These are phyloP conservation scores for Paraurostyla sp. DNA, from an alignment of 73 alveolate species.

Conservation along the genomic window DNA sequence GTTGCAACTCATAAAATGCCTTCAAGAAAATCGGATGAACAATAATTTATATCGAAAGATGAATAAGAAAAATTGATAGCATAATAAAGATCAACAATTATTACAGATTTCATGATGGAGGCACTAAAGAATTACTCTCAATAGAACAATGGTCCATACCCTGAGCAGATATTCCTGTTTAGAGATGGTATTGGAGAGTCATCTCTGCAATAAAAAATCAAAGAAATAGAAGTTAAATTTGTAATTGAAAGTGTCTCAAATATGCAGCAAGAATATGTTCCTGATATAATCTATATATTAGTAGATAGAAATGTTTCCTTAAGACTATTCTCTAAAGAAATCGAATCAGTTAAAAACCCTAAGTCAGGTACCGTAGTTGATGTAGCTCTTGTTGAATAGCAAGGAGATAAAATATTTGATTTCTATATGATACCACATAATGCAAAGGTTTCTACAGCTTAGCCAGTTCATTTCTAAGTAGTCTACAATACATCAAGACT, in stretches of 20 bases:
- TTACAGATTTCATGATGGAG: background rate
- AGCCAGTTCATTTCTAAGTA: conserved; percentile 83
- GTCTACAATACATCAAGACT: conserved; percentile 60
- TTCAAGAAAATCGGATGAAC: background rate
- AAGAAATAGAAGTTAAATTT: background rate
- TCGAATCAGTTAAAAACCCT: conserved; percentile 63
- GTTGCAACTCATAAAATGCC: background rate
- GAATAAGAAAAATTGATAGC: background rate
- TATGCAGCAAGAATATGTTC: conserved; percentile 43
- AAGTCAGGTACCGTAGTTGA: conserved; percentile 80
- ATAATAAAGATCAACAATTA: background rate
- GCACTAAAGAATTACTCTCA: background rate
- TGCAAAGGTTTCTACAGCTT: conserved; percentile 80
- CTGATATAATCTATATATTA: conserved; percentile 70
- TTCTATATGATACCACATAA: conserved; percentile 82
- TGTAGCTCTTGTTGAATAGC: conserved; percentile 60
- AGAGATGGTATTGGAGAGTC: conserved; percentile 89
- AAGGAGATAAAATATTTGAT: conserved; percentile 71
- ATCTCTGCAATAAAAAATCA: background rate
- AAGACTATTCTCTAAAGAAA: conserved; percentile 67
- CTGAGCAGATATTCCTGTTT: conserved; percentile 76
- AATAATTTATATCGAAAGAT: background rate
- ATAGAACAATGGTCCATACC: conserved; percentile 58
- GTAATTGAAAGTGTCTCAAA: background rate
- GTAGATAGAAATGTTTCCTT: conserved; percentile 78